Evolutionary conservation across 805 yeast genomes (phyloP), one percentile per base, ranked within the genome.

Genomic region (Wickerhamiella australiensis): DNA sequence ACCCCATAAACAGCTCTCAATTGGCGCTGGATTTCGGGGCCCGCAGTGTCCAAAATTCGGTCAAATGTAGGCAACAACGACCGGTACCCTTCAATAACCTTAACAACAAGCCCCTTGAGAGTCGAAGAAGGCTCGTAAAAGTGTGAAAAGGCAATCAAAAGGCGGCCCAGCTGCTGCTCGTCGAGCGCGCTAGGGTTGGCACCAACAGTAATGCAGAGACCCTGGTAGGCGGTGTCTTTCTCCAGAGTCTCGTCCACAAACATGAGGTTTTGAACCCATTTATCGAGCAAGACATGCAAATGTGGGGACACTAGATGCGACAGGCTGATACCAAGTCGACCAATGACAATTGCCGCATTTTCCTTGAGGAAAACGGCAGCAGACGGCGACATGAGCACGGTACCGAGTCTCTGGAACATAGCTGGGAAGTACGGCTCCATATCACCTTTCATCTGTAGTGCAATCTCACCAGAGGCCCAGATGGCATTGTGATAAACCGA

Each of bases 401-500:
- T 78, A 13, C 82, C 75, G 50, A 85, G 64, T 20, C 79, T 64
- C 40, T 69, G 71, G 53, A 79, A 68, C 54, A 82, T 64, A 53
- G 77, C 78, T 35, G 63, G 66, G 42, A 80, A 62, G 59, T 74
- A 81, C 13, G 78, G 79, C 40, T 66, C 67, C 53, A 80, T 57
- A 21, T 56, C 51, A 37, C 58, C 57, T 50, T 55, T 62, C 13
- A 76, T 59, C 50, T 84, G 75, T 59, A 87, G 69, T 3, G 85
- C 73, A 26, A 92, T 77, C 63, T 92, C 95, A 41, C 98, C 97
- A 12, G 84, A 67, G 1, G 95, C 77, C 98, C 98, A 92, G 46
- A 85, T 79, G 1, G 97, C 92, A 64, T 92, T 92, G 65, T 84
- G 85, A 58, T 80, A 80, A 2, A 83, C 86, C 0, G 90, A 78